Conservation (phyloP, 768 basidiomycete genomes). For the Lactarius hengduanensis region DNA sequence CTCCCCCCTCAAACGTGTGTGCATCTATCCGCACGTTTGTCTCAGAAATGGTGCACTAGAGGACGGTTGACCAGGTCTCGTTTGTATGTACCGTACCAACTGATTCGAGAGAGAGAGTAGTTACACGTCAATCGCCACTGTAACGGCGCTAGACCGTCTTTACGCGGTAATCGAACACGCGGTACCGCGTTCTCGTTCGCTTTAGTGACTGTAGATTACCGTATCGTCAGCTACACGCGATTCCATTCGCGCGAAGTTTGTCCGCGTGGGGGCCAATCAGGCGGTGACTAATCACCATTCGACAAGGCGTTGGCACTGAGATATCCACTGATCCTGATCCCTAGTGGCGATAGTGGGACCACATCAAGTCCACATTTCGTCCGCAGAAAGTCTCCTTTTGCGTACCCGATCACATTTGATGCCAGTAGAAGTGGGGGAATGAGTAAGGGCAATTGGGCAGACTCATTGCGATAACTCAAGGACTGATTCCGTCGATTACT, state of each 20-base stretch:
- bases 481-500: no score
- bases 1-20: conserved; percentile 22
- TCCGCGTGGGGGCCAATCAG: conserved; percentile 2
- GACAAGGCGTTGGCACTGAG: neutral
- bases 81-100: conserved; percentile 14
- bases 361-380: neutral
- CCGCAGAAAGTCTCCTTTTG: neutral
- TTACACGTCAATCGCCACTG: conserved; percentile 8
- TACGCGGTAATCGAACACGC: conserved; percentile 16
- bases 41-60: neutral
- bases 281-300: neutral
- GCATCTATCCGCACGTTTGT: conserved; percentile 7
- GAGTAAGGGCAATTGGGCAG: neutral
- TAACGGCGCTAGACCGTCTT: conserved; percentile 5
- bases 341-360: neutral
- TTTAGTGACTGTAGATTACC: neutral
- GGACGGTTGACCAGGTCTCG: neutral
- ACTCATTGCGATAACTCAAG: neutral
- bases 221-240: neutral
- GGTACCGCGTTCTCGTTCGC: conserved; percentile 12
- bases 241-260: conserved; percentile 8
- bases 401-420: neutral
- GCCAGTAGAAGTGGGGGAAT: neutral
- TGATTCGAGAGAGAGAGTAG: conserved; percentile 1
- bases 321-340: neutral